phyloP scores from a whole-genome alignment of 1,139 yeast genomes.

The Lodderomyces pseudojiufengensis region DNA sequence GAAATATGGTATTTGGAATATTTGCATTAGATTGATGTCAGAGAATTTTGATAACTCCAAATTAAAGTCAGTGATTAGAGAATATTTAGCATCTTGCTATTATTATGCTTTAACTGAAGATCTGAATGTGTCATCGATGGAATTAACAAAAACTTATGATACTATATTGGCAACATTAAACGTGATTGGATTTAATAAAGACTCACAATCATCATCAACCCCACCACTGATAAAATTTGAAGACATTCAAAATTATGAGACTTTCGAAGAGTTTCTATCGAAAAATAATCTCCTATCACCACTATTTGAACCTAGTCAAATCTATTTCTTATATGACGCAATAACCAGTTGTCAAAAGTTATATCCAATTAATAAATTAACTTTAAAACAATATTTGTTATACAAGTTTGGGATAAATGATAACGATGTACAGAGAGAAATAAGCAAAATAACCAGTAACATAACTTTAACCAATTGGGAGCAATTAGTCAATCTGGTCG shows the following conservation, averaged over 20 bases:
- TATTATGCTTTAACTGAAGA: slow-evolving; percentile 20
- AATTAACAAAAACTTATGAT: slow-evolving; percentile 29
- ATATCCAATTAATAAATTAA: slow-evolving; percentile 39
- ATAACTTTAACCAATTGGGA: slow-evolving; percentile 33
- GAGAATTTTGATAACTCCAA: slow-evolving; percentile 12
- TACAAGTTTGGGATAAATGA: slow-evolving; percentile 23
- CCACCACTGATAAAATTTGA: neutral
- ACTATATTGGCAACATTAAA: slow-evolving; percentile 24
- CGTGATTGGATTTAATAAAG: slow-evolving; percentile 7
- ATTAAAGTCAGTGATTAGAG: slow-evolving; percentile 17
- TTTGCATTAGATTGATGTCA: slow-evolving; percentile 15
- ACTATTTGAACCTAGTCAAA: slow-evolving; percentile 21
- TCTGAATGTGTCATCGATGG: slow-evolving; percentile 23
- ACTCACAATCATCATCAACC: slow-evolving; percentile 4
- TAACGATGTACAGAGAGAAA: slow-evolving; percentile 24
- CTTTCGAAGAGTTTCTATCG: slow-evolving; percentile 6
- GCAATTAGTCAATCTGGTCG: slow-evolving; percentile 22
- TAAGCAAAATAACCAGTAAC: slow-evolving; percentile 26
- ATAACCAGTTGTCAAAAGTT: slow-evolving; percentile 40
- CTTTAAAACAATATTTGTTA: slow-evolving; percentile 32
- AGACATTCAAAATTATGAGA: neutral
- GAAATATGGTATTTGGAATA: slow-evolving; percentile 27
- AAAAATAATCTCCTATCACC: slow-evolving; percentile 16
- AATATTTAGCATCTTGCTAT: slow-evolving; percentile 26
- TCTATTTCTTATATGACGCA: slow-evolving; percentile 22